phyloP scores from a whole-genome alignment of 345 rosid species.

The Murraya koenigii region DNA sequence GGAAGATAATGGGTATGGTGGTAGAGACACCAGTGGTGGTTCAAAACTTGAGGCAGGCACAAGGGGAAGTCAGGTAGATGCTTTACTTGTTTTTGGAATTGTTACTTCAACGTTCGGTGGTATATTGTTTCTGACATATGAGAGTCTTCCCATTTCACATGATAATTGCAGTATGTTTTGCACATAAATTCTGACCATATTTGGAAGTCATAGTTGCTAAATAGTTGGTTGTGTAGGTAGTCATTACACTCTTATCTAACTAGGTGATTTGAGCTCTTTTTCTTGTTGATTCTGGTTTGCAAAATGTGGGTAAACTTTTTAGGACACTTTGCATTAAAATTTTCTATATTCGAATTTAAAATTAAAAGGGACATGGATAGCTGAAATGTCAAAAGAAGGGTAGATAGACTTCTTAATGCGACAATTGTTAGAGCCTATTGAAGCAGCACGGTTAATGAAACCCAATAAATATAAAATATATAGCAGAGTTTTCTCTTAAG shows the following conservation, averaged over 20 bases:
- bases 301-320: no score
- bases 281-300: neutral
- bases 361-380: neutral
- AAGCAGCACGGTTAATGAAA: neutral
- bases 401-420: neutral
- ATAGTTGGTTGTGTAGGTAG: neutral
- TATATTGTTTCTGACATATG: neutral
- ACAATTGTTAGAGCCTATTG: neutral
- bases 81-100: neutral
- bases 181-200: neutral
- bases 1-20: conserved; percentile 51
- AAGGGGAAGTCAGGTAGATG: conserved; percentile 50
- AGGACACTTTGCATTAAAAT: neutral
- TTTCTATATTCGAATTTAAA: neutral
- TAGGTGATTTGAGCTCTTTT: no score
- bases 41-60: conserved; percentile 41
- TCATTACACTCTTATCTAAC: neutral
- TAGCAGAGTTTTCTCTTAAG: neutral
- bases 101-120: neutral
- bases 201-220: neutral
- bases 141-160: neutral
- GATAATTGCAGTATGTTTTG: neutral
- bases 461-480: neutral
- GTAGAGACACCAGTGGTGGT: conserved; percentile 36
- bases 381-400: neutral